A percentile compares a stretch with the other conserved stretches of the same genome.
These are phyloP conservation scores for Tritrichomonas foetus DNA, from an alignment of 208 protist genomes.

Conservation along the genomic window DNA sequence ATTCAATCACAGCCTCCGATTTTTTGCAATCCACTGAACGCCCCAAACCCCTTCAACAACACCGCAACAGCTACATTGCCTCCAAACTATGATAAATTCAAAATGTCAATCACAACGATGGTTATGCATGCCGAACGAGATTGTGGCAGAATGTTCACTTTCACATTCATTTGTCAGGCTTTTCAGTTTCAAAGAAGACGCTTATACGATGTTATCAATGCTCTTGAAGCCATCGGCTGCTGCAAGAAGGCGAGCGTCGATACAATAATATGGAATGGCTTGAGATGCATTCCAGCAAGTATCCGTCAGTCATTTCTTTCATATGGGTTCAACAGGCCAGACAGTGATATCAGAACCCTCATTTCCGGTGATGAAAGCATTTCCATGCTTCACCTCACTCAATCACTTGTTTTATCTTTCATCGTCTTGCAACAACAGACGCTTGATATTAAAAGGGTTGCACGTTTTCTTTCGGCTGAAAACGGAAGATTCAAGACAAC, in stretches of 20 bases:
- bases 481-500: conserved; percentile 3
- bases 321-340: too few relatives aligned
- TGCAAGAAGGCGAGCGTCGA: background rate
- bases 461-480: background rate
- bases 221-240: background rate
- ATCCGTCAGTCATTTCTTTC: background rate
- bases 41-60: too few relatives aligned
- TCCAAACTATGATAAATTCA: background rate
- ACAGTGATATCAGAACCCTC: background rate
- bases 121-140: background rate
- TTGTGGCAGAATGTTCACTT: background rate
- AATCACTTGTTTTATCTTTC: background rate
- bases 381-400: background rate
- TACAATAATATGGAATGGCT: background rate
- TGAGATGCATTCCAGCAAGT: background rate
- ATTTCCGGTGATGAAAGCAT: background rate
- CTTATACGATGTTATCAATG: conserved; percentile 5
- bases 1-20: too few relatives aligned
- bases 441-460: background rate
- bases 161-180: background rate
- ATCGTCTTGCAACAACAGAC: background rate
- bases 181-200: background rate
- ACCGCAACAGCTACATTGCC: too few relatives aligned
- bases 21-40: too few relatives aligned
- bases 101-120: background rate